Conservation (phyloP, 768 basidiomycete genomes). For the Boletus subcaerulescens region DNA sequence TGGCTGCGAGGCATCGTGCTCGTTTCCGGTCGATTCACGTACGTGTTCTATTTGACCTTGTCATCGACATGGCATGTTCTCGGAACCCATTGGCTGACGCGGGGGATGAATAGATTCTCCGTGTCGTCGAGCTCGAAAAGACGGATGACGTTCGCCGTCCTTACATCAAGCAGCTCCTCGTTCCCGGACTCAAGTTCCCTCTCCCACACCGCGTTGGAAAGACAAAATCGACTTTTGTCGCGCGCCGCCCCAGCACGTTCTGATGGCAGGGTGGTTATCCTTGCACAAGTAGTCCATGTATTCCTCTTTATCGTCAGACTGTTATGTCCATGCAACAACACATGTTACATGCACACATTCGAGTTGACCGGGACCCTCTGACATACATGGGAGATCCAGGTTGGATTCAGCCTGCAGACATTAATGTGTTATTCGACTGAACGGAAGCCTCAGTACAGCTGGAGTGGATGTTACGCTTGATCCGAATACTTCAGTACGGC, state of each 20-base stretch:
- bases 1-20: slow-evolving; percentile 98
- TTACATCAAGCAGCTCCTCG: slow-evolving; percentile 95
- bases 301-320: background rate
- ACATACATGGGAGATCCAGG: too few relatives aligned
- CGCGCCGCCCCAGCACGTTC: slow-evolving; percentile 75
- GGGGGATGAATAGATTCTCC: slow-evolving; percentile 68
- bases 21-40: slow-evolving; percentile 99
- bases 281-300: slow-evolving; percentile 13
- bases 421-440: too few relatives aligned
- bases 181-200: slow-evolving; percentile 93
- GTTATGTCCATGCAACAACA: slow-evolving; percentile 14
- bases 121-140: slow-evolving; percentile 95
- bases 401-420: too few relatives aligned
- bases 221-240: slow-evolving; percentile 76
- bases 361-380: background rate
- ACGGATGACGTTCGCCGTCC: slow-evolving; percentile 88
- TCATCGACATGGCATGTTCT: too few relatives aligned
- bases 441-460: too few relatives aligned
- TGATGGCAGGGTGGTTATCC: slow-evolving; percentile 21
- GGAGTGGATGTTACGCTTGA: too few relatives aligned
- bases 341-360: slow-evolving; percentile 3
- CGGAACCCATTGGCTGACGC: background rate
- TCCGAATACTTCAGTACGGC: too few relatives aligned
- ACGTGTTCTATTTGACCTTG: slow-evolving; percentile 28
- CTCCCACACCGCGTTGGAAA: slow-evolving; percentile 87